Base-by-base conservation (phyloP, 2,329 filamentous ascomycete genomes). In the Claviceps capensis region DNA sequence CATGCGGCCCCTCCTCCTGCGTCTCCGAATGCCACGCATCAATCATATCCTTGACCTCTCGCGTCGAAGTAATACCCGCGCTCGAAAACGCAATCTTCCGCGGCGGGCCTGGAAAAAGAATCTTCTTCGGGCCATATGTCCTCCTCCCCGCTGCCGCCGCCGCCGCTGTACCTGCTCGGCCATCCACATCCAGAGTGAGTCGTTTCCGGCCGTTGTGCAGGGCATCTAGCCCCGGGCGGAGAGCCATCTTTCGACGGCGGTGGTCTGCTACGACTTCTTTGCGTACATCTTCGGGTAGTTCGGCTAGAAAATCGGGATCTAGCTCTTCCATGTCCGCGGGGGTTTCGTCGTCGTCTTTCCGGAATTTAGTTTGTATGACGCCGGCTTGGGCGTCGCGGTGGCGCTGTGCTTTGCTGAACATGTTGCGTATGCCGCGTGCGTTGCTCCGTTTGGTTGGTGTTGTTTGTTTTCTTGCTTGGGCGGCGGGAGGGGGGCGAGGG, bases 251-350 rank as follows among this genome's bases (percentile, higher is more conserved):
- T 11, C 76, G 65, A 4, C 65, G 65, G 22, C 61, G 61, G 61
- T 90, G 83, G 60, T 95, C 86, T 19, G 80, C 82, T 2, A 95
- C 67, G 6, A 97, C 76, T 66, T 97, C 90, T 16, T 70, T 73
- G 13, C 86, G 81, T 47, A 95, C 78, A 47, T 95, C 87, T 57
- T 86, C 82, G 0, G 91, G 91, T 1, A 97, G 72, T 16, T 89
- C 88, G 1, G 84, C 81, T 2, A 97, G 79, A 61, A 96, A 90
- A 0, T 83, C 81, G 0, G 78, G 72, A 53, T 88, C 84, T 3
- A 88, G 67, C 43, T 78, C 73, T 47, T 75, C 72, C 1, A 71
- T 55, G 5, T 66, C 67, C 0, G 58, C 56, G 3, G 52, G 52
- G 22, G 49, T 57, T 3, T 68, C 64, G 3, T 68, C 64, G 3